phyloP scores from a whole-genome alignment of 108 stramenopile genomes.

The Pseudonitzschia multiseries region DNA sequence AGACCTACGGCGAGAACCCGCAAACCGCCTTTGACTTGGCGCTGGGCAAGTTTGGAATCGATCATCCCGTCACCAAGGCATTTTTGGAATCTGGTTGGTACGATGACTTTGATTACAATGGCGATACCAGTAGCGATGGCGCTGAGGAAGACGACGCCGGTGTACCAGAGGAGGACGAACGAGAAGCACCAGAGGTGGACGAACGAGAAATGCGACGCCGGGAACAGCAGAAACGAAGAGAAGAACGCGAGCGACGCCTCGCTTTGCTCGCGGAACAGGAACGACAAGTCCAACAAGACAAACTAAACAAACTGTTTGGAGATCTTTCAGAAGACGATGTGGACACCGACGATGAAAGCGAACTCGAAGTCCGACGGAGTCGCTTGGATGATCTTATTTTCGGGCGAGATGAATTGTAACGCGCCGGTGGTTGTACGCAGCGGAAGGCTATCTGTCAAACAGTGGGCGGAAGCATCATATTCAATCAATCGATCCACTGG shows the following conservation, averaged over 20 bases:
- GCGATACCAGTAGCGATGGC: neutral
- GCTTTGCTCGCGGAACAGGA: constrained; percentile 1
- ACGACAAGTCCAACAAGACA: constrained; percentile 31
- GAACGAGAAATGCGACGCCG: neutral
- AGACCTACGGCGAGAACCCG: neutral
- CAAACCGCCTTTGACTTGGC: constrained; percentile 14
- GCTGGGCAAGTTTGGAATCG: neutral
- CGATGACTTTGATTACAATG: neutral
- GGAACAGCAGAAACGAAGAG: neutral
- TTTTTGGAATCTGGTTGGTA: constrained; percentile 3
- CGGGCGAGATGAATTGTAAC: neutral
- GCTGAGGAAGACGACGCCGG: neutral
- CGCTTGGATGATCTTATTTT: constrained; percentile 10
- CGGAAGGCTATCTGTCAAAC: neutral
- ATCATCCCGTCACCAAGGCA: constrained; percentile 2
- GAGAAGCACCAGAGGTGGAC: neutral
- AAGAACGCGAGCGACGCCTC: neutral
- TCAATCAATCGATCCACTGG: too few relatives aligned
- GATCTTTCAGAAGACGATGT: constrained; percentile 44
- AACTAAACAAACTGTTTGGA: constrained; percentile 36
- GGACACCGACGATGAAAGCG: constrained; percentile 35
- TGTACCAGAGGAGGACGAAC: neutral
- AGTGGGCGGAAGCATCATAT: too few relatives aligned
- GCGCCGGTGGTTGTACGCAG: neutral
- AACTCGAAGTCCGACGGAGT: constrained; percentile 26